A percentile compares a stretch with the other conserved stretches of the same genome.
Evolutionary conservation across 2,329 filamentous ascomycete genomes (phyloP).

Genomic region (Botrytis aclada): DNA sequence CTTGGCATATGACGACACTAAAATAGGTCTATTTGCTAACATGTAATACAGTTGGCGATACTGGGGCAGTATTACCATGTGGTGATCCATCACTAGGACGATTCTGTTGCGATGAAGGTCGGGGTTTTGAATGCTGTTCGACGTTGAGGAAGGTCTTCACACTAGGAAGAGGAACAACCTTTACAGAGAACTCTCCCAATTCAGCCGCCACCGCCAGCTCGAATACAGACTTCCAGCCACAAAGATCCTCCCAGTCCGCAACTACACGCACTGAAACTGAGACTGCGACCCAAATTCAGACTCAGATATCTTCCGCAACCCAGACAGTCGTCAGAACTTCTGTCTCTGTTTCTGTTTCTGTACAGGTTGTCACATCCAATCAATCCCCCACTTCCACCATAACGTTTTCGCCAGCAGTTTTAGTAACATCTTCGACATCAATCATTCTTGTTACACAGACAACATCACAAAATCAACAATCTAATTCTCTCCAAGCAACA

Average conservation of each 20-base stretch:
- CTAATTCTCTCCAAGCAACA: not conserved
- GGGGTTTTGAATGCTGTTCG: constrained; percentile 21
- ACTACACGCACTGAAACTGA: not conserved
- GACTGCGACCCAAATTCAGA: not conserved
- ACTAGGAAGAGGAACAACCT: constrained; percentile 12
- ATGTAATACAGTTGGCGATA: constrained; percentile 18
- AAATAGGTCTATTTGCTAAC: not conserved
- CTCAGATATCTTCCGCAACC: not conserved
- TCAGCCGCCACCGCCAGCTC: not conserved
- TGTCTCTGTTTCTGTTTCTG: not conserved
- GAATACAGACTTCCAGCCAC: not conserved
- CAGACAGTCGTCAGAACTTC: not conserved
- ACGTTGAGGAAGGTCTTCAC: constrained; percentile 20
- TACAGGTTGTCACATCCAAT: not conserved
- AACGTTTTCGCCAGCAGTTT: not conserved
- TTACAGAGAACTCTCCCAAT: not conserved
- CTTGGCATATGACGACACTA: not conserved
- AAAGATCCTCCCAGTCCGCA: not conserved
- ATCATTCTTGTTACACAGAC: not conserved
- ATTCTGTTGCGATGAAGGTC: constrained; percentile 28
- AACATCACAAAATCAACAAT: not conserved
- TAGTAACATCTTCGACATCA: not conserved
- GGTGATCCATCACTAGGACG: constrained; percentile 20
- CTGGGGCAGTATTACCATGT: constrained; percentile 21
- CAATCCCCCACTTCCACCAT: not conserved